A percentile compares a stretch with the other conserved stretches of the same genome.
Conservation (phyloP, 805 yeast genomes). For the Teunomyces pallodes region DNA sequence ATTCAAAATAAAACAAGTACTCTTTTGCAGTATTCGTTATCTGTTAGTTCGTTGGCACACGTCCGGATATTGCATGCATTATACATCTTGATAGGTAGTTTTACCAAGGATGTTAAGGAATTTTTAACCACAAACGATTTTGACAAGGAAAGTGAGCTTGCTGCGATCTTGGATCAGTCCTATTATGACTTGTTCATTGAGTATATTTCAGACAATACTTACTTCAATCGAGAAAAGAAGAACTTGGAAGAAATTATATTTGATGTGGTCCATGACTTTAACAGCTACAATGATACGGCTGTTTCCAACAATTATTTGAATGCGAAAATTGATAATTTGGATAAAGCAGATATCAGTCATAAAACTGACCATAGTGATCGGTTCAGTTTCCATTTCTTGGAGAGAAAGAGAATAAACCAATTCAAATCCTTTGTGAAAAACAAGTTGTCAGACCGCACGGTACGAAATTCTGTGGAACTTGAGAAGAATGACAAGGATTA, state of each 20-base stretch:
- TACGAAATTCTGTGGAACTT: constrained; percentile 30
- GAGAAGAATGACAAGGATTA: constrained; percentile 11
- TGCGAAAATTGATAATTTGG: constrained; percentile 35
- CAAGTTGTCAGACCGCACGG: constrained; percentile 32
- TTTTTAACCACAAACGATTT: constrained; percentile 49
- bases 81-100: constrained; percentile 55
- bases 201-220: constrained; percentile 62
- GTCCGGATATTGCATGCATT: constrained; percentile 70
- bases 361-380: constrained; percentile 18
- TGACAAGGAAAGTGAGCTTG: constrained; percentile 46
- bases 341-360: constrained; percentile 19
- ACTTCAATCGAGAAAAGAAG: constrained; percentile 70
- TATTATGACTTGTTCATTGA: constrained; percentile 72
- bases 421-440: constrained; percentile 57
- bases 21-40: constrained; percentile 59
- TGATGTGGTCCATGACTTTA: constrained; percentile 45
- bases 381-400: constrained; percentile 32
- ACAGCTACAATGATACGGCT: constrained; percentile 33
- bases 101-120: constrained; percentile 64
- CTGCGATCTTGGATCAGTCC: constrained; percentile 62
- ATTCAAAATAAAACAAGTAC: constrained; percentile 55
- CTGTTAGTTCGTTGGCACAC: constrained; percentile 66
- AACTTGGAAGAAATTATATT: constrained; percentile 56
- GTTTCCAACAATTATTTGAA: constrained; percentile 34
- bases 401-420: constrained; percentile 48